Conservation (phyloP, 164 flowering plant genomes). For the Stephania japonica region DNA sequence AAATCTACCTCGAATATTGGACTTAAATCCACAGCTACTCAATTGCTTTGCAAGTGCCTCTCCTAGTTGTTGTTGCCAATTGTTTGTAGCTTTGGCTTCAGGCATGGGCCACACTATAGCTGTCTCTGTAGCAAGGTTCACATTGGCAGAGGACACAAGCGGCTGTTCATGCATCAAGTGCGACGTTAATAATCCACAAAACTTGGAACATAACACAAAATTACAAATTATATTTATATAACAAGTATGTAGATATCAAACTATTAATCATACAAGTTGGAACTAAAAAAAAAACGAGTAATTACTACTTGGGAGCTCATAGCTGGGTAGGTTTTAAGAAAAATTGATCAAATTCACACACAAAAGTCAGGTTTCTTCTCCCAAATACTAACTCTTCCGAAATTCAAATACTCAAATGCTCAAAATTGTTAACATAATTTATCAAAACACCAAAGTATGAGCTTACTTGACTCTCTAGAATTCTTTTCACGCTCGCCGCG, state of each 20-base stretch:
- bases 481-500: slow-evolving; percentile 82
- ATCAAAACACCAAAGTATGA: neutral
- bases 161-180: slow-evolving; percentile 46
- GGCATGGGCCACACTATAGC: slow-evolving; percentile 86
- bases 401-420: neutral
- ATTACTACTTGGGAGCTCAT: no score
- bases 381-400: neutral
- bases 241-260: no score
- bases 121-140: slow-evolving; percentile 90
- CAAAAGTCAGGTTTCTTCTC: neutral
- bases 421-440: neutral
- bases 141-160: slow-evolving; percentile 85
- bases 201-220: no score
- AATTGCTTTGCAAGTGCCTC: slow-evolving; percentile 85
- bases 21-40: slow-evolving; percentile 79
- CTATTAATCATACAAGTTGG: neutral
- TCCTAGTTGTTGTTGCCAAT: slow-evolving; percentile 79
- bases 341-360: no score
- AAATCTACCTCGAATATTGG: slow-evolving; percentile 66
- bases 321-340: no score
- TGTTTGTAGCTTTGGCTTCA: slow-evolving; percentile 57
- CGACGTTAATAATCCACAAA: no score
- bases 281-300: neutral
- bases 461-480: slow-evolving; percentile 81
- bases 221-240: no score